These are phyloP conservation scores for Phalaenopsis aphrodite DNA, from an alignment of 106 monocot species.

Conservation along the genomic window DNA sequence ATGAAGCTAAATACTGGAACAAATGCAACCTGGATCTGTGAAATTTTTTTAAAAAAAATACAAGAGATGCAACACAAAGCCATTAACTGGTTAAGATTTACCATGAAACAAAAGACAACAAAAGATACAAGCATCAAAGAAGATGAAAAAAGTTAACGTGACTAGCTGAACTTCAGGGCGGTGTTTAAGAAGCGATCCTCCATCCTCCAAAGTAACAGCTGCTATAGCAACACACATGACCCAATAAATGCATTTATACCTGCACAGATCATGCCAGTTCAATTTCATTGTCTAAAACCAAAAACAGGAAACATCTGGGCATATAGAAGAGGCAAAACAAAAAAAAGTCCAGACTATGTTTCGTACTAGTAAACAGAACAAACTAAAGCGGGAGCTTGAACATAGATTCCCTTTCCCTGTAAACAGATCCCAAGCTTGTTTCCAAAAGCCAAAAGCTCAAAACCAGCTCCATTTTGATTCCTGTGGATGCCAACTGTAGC, in stretches of 20 bases:
- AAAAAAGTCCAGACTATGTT: background rate
- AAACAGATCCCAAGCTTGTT: constrained; percentile 1
- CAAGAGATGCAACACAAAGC: too few species aligned
- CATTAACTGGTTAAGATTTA: too few species aligned
- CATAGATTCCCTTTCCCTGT: background rate
- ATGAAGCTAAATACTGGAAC: too few species aligned
- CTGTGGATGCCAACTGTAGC: background rate
- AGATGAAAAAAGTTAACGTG: too few species aligned
- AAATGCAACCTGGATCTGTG: too few species aligned
- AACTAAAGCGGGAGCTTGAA: constrained; percentile 2
- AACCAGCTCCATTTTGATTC: background rate
- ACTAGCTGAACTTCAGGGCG: too few species aligned
- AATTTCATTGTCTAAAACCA: background rate
- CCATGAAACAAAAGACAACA: too few species aligned
- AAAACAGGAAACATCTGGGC: background rate
- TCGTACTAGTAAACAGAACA: background rate
- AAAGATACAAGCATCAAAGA: too few species aligned
- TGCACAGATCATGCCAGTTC: background rate
- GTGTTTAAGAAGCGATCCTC: background rate
- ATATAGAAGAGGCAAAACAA: background rate
- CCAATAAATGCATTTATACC: background rate
- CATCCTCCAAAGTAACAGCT: background rate
- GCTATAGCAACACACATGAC: background rate
- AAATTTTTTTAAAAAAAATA: too few species aligned
- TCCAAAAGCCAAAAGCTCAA: constrained; percentile 4